A percentile compares a stretch with the other conserved stretches of the same genome.
Conservation (phyloP, 352 stramenopile genomes). For the Pythium sukuiense region DNA sequence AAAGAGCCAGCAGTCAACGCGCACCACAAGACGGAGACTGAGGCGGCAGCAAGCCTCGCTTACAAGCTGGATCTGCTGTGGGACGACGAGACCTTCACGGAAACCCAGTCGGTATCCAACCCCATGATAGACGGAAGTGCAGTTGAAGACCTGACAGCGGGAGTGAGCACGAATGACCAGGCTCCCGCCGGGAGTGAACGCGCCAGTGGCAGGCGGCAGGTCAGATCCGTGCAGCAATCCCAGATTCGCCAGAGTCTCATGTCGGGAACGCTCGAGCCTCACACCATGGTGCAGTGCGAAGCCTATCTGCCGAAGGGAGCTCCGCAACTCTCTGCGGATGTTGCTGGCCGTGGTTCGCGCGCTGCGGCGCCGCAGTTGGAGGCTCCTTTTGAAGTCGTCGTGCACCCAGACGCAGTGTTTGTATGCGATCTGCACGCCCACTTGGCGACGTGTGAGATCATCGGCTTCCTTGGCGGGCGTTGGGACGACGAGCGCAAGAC, state of each 20-base stretch:
- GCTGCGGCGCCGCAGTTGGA: slow-evolving; percentile 36
- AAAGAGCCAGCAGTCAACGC: neutral
- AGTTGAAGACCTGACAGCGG: slow-evolving; percentile 7
- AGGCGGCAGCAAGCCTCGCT: slow-evolving; percentile 24
- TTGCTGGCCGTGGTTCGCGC: slow-evolving; percentile 43
- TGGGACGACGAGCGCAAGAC: slow-evolving; percentile 82
- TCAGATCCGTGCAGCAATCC: slow-evolving; percentile 71
- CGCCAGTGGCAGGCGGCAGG: slow-evolving; percentile 52
- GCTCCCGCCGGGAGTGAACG: slow-evolving; percentile 9
- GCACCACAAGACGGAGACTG: neutral
- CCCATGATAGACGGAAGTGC: slow-evolving; percentile 9
- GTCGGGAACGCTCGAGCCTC: slow-evolving; percentile 69
- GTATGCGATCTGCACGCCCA: slow-evolving; percentile 93
- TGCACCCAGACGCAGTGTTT: slow-evolving; percentile 90
- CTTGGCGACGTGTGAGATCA: slow-evolving; percentile 93
- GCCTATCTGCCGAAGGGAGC: slow-evolving; percentile 41
- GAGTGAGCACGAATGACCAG: slow-evolving; percentile 6
- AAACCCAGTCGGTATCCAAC: slow-evolving; percentile 15
- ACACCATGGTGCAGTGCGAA: slow-evolving; percentile 87
- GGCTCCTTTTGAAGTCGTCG: slow-evolving; percentile 85
- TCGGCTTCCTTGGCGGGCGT: slow-evolving; percentile 92
- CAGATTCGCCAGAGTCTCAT: slow-evolving; percentile 81
- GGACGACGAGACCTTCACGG: slow-evolving; percentile 63
- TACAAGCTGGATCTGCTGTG: slow-evolving; percentile 78
- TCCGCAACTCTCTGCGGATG: slow-evolving; percentile 22